Evolutionary conservation across 2,329 filamentous ascomycete genomes (phyloP), one percentile per base, ranked within the genome.

Genomic region (Xylaria sp.): DNA sequence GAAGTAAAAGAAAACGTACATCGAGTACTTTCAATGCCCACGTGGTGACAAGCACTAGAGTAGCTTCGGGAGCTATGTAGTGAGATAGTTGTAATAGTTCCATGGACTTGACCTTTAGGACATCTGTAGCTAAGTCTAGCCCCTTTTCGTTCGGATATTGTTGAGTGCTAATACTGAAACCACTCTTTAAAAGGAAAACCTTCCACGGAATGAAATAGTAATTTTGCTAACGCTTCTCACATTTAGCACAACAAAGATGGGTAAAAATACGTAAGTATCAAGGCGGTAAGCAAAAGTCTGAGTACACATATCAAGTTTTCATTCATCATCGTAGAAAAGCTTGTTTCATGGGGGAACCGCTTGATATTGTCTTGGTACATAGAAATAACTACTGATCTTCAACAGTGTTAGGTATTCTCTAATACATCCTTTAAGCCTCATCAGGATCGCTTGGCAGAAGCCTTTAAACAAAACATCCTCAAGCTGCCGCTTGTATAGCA

Each of bases 391-490:
- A 21, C n/a, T 36, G 17, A 12, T 60, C 24, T 50, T 39, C 24
- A 53, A 65, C n/a, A n/a, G 21, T 61, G 53, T 36, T 53, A 36
- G 7, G 34, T 27, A 19, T 39, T 48, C 30, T 32, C 47, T 57
- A 30, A 48, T 19, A 12, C 7, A 19, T 48, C 58, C 30, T 42
- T 55, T 17, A 45, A 57, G 39, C 34, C 24, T 65, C 17, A 47
- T n/a, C 17, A 39, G 9, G 24, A 55, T 61, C 57, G 45, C 62
- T 57, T 55, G 19, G 19, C 19, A 27, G 24, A 27, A 21, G 45
- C 9, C 21, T 47, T 27, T 61, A 69, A 64, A 50, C 64, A 61
- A 61, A 62, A 61, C n/a, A 19, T 27, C 6, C 17, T 42, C 14
- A 47, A 54, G 17, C 42, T 57, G 19, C 67, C 56, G 56, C 61